phyloP scores from a whole-genome alignment of 169 alveolate genomes.

The Babesia microti region DNA sequence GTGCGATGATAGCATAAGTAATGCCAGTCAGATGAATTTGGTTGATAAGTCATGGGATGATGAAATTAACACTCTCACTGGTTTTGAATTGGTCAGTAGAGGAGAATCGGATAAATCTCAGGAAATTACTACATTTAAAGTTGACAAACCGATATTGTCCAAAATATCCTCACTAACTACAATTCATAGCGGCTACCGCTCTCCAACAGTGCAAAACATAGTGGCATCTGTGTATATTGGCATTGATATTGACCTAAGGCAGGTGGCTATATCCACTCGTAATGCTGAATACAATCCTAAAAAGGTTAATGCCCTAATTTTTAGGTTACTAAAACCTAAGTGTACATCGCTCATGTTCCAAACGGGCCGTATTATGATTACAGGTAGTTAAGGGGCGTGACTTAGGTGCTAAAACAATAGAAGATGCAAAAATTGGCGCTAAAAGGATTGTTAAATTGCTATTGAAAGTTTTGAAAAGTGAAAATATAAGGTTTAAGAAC shows the following conservation, averaged over 20 bases:
- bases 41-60: too few relatives aligned
- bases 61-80: too few relatives aligned
- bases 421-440: constrained; percentile 81
- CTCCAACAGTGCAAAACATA: constrained; percentile 84
- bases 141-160: too few relatives aligned
- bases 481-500: constrained; percentile 68
- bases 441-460: constrained; percentile 87
- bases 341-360: constrained; percentile 90
- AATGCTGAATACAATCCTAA: constrained; percentile 94
- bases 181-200: too few relatives aligned
- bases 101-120: too few relatives aligned
- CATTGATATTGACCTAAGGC: constrained; percentile 77
- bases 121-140: too few relatives aligned
- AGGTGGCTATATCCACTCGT: constrained; percentile 84
- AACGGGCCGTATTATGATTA: constrained; percentile 90
- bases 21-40: too few relatives aligned
- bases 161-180: too few relatives aligned
- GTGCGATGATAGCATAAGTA: too few relatives aligned
- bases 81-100: too few relatives aligned
- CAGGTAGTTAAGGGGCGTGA: constrained; percentile 73
- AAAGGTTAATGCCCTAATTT: constrained; percentile 90
- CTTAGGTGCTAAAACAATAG: constrained; percentile 79
- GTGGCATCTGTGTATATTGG: constrained; percentile 88
- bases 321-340: constrained; percentile 90
- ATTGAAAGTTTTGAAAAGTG: constrained; percentile 77